Evolutionary conservation across 345 rosid species (phyloP).

Genomic region (Brassica carinata): DNA sequence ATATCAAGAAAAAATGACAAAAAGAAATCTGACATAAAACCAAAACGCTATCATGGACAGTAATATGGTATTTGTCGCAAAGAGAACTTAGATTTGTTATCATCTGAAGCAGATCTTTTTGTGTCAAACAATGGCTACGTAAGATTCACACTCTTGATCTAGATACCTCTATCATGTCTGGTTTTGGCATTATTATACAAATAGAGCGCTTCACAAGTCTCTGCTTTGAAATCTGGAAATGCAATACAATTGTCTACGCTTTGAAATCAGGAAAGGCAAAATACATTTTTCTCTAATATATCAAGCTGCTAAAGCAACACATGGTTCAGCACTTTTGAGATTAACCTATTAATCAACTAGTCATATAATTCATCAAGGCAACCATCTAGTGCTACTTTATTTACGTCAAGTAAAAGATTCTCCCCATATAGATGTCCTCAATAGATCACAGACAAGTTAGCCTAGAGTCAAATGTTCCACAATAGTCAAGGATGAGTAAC

Average conservation of each 20-base stretch:
- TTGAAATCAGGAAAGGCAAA: not conserved
- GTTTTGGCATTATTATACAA: not conserved
- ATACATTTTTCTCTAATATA: not conserved
- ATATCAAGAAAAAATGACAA: not conserved
- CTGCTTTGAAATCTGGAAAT: not conserved
- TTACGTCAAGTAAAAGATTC: not conserved
- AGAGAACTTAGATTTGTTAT: not conserved
- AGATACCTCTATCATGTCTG: slow-evolving; percentile 2
- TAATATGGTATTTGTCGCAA: not conserved
- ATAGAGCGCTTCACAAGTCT: not conserved
- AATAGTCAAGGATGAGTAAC: not conserved
- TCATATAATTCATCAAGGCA: slow-evolving; percentile 11
- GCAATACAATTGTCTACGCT: not conserved
- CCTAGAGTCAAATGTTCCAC: not conserved
- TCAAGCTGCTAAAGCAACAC: slow-evolving; percentile 6
- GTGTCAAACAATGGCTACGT: not conserved
- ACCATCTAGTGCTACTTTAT: slow-evolving; percentile 13
- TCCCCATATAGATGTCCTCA: not conserved
- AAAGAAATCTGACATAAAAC: not conserved
- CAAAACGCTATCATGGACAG: not conserved
- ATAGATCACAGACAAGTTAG: slow-evolving; percentile 9
- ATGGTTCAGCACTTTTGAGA: slow-evolving; percentile 9
- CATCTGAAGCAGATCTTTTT: not conserved
- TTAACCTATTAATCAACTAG: slow-evolving; percentile 19
- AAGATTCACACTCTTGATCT: not conserved